phyloP scores from a whole-genome alignment of 108 stramenopile genomes.

The Epipyxis sp. region DNA sequence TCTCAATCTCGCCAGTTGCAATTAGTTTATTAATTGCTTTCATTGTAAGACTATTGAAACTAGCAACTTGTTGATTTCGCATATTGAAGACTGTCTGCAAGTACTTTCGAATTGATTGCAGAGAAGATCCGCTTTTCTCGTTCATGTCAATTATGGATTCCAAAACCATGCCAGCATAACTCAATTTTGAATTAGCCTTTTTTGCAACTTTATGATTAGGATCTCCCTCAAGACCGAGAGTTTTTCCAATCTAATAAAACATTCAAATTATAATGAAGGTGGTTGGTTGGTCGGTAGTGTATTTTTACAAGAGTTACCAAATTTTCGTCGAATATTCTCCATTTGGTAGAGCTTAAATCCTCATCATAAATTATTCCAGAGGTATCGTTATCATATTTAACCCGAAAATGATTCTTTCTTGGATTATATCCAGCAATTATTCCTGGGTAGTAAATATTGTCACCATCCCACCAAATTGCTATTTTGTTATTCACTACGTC shows the following conservation, averaged over 20 bases:
- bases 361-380: not conserved
- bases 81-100: not conserved
- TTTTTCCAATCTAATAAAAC: too few relatives aligned
- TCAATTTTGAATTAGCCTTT: too few relatives aligned
- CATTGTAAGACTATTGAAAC: constrained; percentile 5
- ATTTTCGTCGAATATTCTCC: too few relatives aligned
- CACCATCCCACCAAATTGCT: constrained; percentile 4
- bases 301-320: too few relatives aligned
- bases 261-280: too few relatives aligned
- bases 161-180: constrained; percentile 2
- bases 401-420: not conserved
- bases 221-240: too few relatives aligned
- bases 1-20: constrained; percentile 39
- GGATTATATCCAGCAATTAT: not conserved
- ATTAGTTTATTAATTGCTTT: constrained; percentile 40
- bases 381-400: not conserved
- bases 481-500: not conserved
- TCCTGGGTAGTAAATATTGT: not conserved
- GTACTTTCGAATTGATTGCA: constrained; percentile 4
- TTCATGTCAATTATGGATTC: not conserved
- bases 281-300: too few relatives aligned
- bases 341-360: too few relatives aligned
- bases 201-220: too few relatives aligned
- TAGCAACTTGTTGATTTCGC: not conserved
- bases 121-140: constrained; percentile 6